Evolutionary conservation across 1,284 basidiomycete species (phyloP), one percentile per base, ranked within the genome.

Genomic region (Ganoderma sp.): DNA sequence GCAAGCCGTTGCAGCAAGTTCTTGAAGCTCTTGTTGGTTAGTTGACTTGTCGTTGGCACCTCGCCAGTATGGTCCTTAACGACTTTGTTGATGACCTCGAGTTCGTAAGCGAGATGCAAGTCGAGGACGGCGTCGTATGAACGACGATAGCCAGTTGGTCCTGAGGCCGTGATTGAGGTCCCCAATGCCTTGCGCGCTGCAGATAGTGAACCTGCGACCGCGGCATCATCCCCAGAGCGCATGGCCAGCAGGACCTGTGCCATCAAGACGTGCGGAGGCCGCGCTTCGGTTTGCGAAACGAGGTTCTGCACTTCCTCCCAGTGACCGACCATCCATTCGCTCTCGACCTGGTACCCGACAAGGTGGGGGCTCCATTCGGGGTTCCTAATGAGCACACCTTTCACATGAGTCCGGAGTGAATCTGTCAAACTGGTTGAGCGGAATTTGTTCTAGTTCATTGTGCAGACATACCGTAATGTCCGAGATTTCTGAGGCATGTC

Each of bases 321-420:
- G 73, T 97, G 95, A 9, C 96, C 94, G 25, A 96, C 91, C 84
- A 97, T 97, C 90, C 96, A 97, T 1, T 95, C 94, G 67, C 96
- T 95, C 81, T 99, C 97, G 15, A 95, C 90, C 72, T 95, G 92
- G 78, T 95, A 99, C 0, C 92, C 90, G 9, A 92, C 89, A 1
- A 99, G 83, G 4, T 88, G 84, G 1, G 84, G 77, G 66, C 93
- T 87, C 97, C 97, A 99, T 61, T 91, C 87, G 0, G 96, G 94
- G 77, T 96, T 89, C 14, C 88, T 90, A 68, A 91, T 94, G 34
- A 99, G 84, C 6, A 99, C 91, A 22, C 98, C 98, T 67, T 90
- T 89, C 34, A 99, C 97, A 78, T 99, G 98, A 0, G 97, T 99
- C 43, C 96, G 90, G 71, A 99, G 82, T 0, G 97, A 98, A 75